Conservation (phyloP, 192 early-diverging fungal genomes). For the Neocallimastix lanati region DNA sequence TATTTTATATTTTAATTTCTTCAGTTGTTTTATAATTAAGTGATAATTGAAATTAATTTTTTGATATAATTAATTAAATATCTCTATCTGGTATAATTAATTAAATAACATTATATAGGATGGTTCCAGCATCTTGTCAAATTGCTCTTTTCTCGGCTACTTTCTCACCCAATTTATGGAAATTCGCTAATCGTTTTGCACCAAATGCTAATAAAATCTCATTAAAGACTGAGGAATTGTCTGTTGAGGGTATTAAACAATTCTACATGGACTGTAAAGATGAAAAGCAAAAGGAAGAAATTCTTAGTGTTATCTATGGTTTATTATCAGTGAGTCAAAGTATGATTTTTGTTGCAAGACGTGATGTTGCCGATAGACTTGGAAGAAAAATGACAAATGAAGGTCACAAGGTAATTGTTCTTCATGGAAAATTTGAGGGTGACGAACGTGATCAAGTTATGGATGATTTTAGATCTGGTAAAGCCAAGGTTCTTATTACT, state of each 20-base stretch:
- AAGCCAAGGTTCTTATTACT: slow-evolving; percentile 82
- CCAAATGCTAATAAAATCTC: slow-evolving; percentile 72
- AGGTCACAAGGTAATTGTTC: slow-evolving; percentile 62
- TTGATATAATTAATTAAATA: too few relatives aligned
- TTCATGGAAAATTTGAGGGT: slow-evolving; percentile 68
- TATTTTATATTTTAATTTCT: too few relatives aligned
- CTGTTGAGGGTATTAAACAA: slow-evolving; percentile 86
- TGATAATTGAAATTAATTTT: too few relatives aligned
- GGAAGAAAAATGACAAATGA: slow-evolving; percentile 50
- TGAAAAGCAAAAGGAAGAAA: slow-evolving; percentile 62
- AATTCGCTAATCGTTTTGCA: slow-evolving; percentile 64
- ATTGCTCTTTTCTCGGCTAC: slow-evolving; percentile 91
- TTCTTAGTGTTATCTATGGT: slow-evolving; percentile 48
- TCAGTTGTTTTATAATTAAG: too few relatives aligned
- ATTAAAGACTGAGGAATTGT: slow-evolving; percentile 70
- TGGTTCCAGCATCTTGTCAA: slow-evolving; percentile 54
- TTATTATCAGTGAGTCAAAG: slow-evolving; percentile 86
- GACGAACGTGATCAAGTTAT: slow-evolving; percentile 74
- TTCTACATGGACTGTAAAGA: slow-evolving; percentile 86
- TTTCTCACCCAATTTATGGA: slow-evolving; percentile 56
- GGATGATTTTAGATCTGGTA: slow-evolving; percentile 77
- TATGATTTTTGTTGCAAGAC: slow-evolving; percentile 72
- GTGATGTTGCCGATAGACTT: slow-evolving; percentile 49
- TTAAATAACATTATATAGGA: too few relatives aligned
- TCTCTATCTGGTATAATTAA: too few relatives aligned